Conservation (phyloP, 2,329 filamentous ascomycete genomes). For the Monosporascus ibericus region DNA sequence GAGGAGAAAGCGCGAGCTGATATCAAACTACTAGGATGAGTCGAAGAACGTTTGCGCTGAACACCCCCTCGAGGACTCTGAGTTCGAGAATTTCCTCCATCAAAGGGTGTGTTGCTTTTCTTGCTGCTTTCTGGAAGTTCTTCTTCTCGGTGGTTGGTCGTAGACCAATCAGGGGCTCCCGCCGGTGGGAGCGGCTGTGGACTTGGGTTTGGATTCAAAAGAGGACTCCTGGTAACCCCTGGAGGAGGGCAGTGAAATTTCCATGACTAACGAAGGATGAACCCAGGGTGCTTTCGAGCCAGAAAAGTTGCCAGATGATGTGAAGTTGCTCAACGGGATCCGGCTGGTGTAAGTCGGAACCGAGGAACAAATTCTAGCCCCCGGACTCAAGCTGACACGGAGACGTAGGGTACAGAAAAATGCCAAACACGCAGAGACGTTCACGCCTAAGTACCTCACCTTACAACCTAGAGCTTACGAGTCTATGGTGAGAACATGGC, state of each 20-base stretch:
- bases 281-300: conserved; percentile 47
- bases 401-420: conserved; percentile 46
- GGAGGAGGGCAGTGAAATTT: neutral
- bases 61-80: neutral
- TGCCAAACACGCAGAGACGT: conserved; percentile 52
- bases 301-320: conserved; percentile 34
- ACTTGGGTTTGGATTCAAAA: too few relatives aligned
- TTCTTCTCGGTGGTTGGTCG: neutral
- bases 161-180: neutral
- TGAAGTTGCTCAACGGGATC: conserved; percentile 43
- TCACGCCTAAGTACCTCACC: conserved; percentile 48
- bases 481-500: conserved; percentile 49
- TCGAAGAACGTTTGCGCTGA: neutral
- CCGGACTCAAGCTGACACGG: conserved; percentile 4
- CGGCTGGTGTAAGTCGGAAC: conserved; percentile 44
- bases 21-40: neutral
- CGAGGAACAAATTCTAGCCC: neutral
- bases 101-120: neutral
- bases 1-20: neutral
- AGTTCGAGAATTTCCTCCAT: neutral
- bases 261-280: neutral
- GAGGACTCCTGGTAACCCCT: too few relatives aligned
- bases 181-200: neutral
- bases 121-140: neutral
- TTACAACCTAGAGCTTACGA: conserved; percentile 44